Conservation (phyloP, 192 early-diverging fungal genomes). For the Haplosporangium gracile region DNA sequence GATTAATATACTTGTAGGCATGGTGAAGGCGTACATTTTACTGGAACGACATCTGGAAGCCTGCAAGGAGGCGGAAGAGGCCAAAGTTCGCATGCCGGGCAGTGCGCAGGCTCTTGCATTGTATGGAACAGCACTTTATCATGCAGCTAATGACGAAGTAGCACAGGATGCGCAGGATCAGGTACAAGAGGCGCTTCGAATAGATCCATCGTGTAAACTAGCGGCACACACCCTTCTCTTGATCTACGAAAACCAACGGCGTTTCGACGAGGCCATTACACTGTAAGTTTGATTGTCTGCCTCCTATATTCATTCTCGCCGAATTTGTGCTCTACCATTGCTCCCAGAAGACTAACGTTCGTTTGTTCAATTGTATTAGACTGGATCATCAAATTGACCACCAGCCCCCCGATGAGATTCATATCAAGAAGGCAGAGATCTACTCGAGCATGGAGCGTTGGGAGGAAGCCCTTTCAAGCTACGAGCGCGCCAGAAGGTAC, state of each 20-base stretch:
- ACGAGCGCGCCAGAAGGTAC: conserved; percentile 29
- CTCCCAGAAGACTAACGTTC: not conserved
- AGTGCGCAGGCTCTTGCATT: conserved; percentile 28
- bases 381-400: conserved; percentile 36
- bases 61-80: conserved; percentile 14
- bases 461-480: conserved; percentile 25
- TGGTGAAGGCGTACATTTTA: conserved; percentile 25
- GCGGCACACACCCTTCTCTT: conserved; percentile 15
- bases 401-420: conserved; percentile 17
- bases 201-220: conserved; percentile 26
- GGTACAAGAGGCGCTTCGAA: conserved; percentile 20
- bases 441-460: conserved; percentile 20
- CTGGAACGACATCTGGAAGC: conserved; percentile 34
- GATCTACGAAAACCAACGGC: conserved; percentile 18
- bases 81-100: conserved; percentile 15
- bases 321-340: too few relatives aligned
- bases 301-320: not conserved
- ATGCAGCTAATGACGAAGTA: not conserved
- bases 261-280: conserved; percentile 25
- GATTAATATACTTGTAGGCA: not conserved
- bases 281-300: conserved; percentile 15
- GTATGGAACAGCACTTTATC: conserved; percentile 26
- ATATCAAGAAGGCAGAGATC: conserved; percentile 32
- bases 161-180: conserved; percentile 13
- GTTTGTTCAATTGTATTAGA: not conserved